phyloP scores from a whole-genome alignment of 306 rosid species.

The Pyrus pyrifolia region DNA sequence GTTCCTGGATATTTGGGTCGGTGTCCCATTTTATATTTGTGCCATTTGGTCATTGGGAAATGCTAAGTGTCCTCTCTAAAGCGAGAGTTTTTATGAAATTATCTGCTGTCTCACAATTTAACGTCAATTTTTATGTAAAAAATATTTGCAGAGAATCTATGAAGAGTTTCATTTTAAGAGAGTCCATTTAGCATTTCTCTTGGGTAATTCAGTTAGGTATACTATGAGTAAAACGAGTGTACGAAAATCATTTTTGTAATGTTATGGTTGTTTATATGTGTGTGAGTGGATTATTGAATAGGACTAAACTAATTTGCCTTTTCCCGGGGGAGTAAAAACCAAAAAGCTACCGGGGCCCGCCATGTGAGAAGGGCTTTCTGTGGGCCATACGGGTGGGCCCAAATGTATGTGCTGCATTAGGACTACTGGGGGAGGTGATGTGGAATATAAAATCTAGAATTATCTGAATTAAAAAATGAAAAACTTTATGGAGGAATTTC shows the following conservation, averaged over 20 bases:
- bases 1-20: background rate
- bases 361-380: background rate
- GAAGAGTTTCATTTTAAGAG: no score
- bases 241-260: accelerated
- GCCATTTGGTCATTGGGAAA: background rate
- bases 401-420: background rate
- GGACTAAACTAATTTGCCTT: background rate
- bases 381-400: background rate
- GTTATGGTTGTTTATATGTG: no score
- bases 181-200: no score
- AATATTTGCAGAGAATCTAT: no score
- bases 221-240: no score
- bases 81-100: no score
- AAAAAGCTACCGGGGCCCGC: background rate
- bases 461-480: background rate
- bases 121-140: no score
- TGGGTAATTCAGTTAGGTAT: no score
- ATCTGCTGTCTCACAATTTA: no score
- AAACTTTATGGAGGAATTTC: background rate
- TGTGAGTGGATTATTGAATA: no score
- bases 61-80: accelerated
- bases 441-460: background rate
- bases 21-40: background rate
- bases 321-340: background rate
- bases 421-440: background rate